A percentile compares a stretch with the other conserved stretches of the same genome.
Conservation (phyloP, 306 rosid species). For the Prunus mongolica region DNA sequence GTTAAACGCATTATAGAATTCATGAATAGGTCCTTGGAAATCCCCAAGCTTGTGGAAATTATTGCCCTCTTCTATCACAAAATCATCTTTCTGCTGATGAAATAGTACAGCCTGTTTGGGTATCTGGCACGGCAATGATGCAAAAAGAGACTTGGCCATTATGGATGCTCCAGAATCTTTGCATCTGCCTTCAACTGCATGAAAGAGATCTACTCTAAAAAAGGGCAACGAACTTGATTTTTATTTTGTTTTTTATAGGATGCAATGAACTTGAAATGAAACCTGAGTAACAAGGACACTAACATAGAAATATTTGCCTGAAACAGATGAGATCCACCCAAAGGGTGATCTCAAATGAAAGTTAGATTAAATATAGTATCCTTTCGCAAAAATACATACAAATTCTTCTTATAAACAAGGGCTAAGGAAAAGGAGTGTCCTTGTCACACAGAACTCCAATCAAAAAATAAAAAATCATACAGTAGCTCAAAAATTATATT, state of each 20-base stretch:
- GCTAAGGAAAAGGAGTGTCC: slow-evolving; percentile 9
- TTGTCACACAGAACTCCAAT: slow-evolving; percentile 15
- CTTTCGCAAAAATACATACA: slow-evolving; percentile 9
- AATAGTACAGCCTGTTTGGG: slow-evolving; percentile 56
- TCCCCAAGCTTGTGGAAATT: slow-evolving; percentile 60
- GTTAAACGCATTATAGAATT: slow-evolving; percentile 48
- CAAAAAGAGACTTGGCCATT: slow-evolving; percentile 93
- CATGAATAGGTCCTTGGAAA: slow-evolving; percentile 65
- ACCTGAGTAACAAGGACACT: slow-evolving; percentile 17
- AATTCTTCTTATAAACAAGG: slow-evolving; percentile 3
- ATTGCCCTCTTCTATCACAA: slow-evolving; percentile 53
- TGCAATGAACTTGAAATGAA: slow-evolving; percentile 23
- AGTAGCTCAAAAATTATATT: not conserved
- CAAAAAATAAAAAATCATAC: not conserved
- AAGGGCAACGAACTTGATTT: slow-evolving; percentile 30
- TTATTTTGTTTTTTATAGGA: not conserved
- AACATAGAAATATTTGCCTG: not conserved
- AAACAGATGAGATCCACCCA: slow-evolving; percentile 1
- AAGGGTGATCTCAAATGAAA: slow-evolving; percentile 10
- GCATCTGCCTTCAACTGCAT: slow-evolving; percentile 87
- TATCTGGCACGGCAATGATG: slow-evolving; percentile 60
- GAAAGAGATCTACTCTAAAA: slow-evolving; percentile 74
- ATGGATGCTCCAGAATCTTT: slow-evolving; percentile 76
- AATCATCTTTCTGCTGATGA: slow-evolving; percentile 60
- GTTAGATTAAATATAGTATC: not conserved